These are phyloP conservation scores for Mortierella sp. DNA, from an alignment of 371 early-diverging fungal species.

Conservation along the genomic window DNA sequence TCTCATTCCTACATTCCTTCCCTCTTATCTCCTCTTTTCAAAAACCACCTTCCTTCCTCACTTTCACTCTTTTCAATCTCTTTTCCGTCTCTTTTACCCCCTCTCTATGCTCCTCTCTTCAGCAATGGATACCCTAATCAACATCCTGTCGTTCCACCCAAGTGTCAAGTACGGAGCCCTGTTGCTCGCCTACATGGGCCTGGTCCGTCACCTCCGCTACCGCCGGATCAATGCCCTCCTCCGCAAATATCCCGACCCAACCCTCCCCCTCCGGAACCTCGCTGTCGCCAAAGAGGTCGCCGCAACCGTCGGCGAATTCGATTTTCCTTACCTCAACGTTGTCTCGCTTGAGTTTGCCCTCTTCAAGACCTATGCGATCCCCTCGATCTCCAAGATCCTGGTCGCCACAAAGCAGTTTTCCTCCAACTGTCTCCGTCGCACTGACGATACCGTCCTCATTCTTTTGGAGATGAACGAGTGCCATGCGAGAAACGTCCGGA, in stretches of 20 bases:
- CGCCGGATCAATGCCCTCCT: slow-evolving; percentile 49
- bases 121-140: slow-evolving; percentile 1
- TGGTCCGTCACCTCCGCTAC: slow-evolving; percentile 60
- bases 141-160: neutral
- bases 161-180: neutral
- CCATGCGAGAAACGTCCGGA: slow-evolving; percentile 58
- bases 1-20: neutral
- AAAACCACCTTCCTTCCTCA: too few relatives aligned
- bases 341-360: slow-evolving; percentile 61
- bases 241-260: slow-evolving; percentile 64
- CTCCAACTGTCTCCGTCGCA: slow-evolving; percentile 55
- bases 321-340: slow-evolving; percentile 59
- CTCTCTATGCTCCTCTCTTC: neutral
- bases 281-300: slow-evolving; percentile 61
- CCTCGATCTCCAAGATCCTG: slow-evolving; percentile 64
- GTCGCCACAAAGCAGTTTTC: slow-evolving; percentile 63
- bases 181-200: slow-evolving; percentile 42
- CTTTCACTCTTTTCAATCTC: neutral
- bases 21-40: neutral
- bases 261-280: slow-evolving; percentile 55
- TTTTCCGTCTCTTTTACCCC: neutral
- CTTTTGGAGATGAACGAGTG: slow-evolving; percentile 60
- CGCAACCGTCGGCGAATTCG: slow-evolving; percentile 53
- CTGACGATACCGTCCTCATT: slow-evolving; percentile 66
- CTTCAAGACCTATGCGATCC: slow-evolving; percentile 66